Evolutionary conservation across 83 land plant genomes (phyloP).

Genomic region (Diphasiastrum complanatum): DNA sequence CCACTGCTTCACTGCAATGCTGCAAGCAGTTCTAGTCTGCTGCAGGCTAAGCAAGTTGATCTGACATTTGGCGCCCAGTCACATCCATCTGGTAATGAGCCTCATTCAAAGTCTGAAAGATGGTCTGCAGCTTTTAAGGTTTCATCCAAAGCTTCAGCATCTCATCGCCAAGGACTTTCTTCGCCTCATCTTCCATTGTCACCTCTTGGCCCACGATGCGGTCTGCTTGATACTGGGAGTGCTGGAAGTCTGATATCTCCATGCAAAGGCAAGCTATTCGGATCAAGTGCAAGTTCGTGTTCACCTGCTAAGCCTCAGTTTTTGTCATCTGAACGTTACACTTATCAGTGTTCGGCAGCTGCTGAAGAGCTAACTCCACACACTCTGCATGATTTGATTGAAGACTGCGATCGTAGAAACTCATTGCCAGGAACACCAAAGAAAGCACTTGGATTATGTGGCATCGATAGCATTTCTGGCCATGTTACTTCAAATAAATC

Average conservation of each 20-base stretch:
- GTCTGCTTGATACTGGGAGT: conserved; percentile 1
- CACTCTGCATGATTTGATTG: conserved; percentile 30
- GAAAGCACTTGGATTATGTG: conserved; percentile 21
- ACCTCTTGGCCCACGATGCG: conserved; percentile 77
- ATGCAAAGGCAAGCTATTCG: too few relatives aligned
- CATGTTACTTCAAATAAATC: conserved; percentile 31
- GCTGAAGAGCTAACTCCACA: conserved; percentile 18
- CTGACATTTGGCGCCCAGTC: background rate
- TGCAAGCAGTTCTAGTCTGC: too few relatives aligned
- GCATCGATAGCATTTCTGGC: conserved; percentile 25
- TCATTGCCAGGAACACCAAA: conserved; percentile 24
- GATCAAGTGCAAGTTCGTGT: too few relatives aligned
- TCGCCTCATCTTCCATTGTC: conserved; percentile 37
- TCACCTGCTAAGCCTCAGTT: too few relatives aligned
- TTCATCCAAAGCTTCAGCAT: background rate
- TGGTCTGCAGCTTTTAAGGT: background rate
- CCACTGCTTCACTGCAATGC: conserved; percentile 26
- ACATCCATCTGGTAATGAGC: background rate
- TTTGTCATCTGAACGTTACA: too few relatives aligned
- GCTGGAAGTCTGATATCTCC: conserved; percentile 12
- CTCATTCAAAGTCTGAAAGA: too few relatives aligned
- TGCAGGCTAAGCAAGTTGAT: too few relatives aligned
- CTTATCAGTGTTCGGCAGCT: conserved; percentile 7
- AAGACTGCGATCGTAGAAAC: conserved; percentile 15
- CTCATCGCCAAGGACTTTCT: conserved; percentile 20